Evolutionary conservation across 139 green algal species (phyloP), one percentile per base, ranked within the genome.

Genomic region (Chlorella vulgaris): DNA sequence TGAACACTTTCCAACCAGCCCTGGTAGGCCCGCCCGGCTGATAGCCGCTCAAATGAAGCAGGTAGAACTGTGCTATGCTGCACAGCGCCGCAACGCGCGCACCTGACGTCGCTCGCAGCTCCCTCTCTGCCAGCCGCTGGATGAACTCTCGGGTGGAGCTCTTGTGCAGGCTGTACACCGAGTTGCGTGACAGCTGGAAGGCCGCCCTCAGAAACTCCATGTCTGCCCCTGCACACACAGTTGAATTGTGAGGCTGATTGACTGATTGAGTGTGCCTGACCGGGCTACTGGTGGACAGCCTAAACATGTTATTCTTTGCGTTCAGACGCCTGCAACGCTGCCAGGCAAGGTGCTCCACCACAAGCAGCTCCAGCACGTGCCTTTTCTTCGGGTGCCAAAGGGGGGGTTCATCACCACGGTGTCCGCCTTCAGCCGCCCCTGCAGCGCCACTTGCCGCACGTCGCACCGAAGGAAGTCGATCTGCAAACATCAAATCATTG

Each of bases 131-230:
- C 24, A 83, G 81, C n/a, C 88, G 89, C 29, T 92, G 78, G 24
- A 99, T 89, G 84, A 95, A 90, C 7, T 84, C 76, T 0, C 96
- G 86, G 1, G 96, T 98, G 40, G 89, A 94, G 61, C 62, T 83
- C 84, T 99, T 99, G 88, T 99, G 94, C 58, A 99, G 86, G 0
- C 92, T 97, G 84, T 98, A 99, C n/a, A 99, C 81, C 6, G 91
- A 76, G 38, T 60, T 53, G 50, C 53, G 47, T 10, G 81, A 67
- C 5, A 91, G 79, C 33, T 67, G 33, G 76, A 96, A 92, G 15
- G 94, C 96, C 33, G 88, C 85, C 8, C 82, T 22, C 39, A 99
- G 82, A 61, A 98, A 99, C n/a, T 90, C 88, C 81, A 96, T 88
- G 86, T 98, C 96, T 2, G 92, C 96, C 0, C 96, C 78, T 78